Base-by-base conservation (phyloP, 345 rosid species). In the Lepidium aucheri region DNA sequence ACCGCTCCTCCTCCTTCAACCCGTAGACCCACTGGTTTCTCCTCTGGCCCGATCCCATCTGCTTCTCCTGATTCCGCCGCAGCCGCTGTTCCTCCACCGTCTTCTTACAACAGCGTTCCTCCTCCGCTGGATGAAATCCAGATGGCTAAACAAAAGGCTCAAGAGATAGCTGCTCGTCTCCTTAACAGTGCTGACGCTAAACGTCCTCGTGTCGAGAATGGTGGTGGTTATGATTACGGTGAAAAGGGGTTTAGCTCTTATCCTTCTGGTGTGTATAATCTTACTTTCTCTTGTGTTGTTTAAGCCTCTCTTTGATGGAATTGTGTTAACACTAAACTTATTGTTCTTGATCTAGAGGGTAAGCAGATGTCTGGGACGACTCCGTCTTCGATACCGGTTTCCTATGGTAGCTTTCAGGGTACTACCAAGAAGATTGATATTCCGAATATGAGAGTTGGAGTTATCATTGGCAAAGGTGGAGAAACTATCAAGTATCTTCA, bases 401-500 rank as follows among this genome's bases (percentile, higher is more conserved):
- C 97, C 0, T 90, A 89, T 69, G 84, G 86, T 42, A 82, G 79
- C 70, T 76, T 75, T 70, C 88, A 88, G 43, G 84, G 89, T 17
- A 60, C 87, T 6, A 89, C 94, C 64, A 95, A 89, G 70, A 95
- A 81, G 83, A 87, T 95, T 69, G 98, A 91, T 16, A 78, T 95
- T 67, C 99, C 99, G 17, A 88, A 89, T 57, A 90, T 77, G 52
- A 83, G 94, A 84, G 98, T 95, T 67, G 99, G 99, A 52, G 99
- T 95, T 56, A 87, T 95, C 18, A 95, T 95, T 77, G 99, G 99
- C 2, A 95, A 91, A 84, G 86, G 86, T 53, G 99, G 99, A 22
- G 99, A 95, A 63, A 95, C 99, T 12, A 95, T 95, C 28, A 95
- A 95, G 78, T 81, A 80, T 82, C 96, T 95, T 68, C 99, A 95